phyloP scores from a whole-genome alignment of 352 stramenopile genomes.

The Phytophthora constricta region DNA sequence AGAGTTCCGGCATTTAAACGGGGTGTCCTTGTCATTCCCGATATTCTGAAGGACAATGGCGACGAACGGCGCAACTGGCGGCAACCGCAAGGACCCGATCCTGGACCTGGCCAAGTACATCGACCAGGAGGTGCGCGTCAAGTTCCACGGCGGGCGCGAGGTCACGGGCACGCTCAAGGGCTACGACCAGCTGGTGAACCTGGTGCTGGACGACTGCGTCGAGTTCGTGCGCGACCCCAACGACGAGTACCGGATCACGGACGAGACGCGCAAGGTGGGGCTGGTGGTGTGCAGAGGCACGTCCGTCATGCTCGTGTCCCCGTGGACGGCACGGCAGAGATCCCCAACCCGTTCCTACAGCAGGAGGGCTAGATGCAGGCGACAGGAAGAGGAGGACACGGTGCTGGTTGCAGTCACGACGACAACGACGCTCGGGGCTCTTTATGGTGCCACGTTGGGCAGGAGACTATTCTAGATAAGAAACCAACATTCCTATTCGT shows the following conservation, averaged over 20 bases:
- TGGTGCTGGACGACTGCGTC: conserved; percentile 96
- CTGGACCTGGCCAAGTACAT: conserved; percentile 96
- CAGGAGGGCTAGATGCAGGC: conserved; percentile 67
- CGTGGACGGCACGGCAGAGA: conserved; percentile 92
- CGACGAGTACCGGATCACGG: conserved; percentile 89
- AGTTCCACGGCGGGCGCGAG: conserved; percentile 94
- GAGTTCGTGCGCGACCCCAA: conserved; percentile 95
- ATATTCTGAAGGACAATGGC: too few relatives aligned
- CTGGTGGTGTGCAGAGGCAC: conserved; percentile 94
- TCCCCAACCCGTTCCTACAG: conserved; percentile 92
- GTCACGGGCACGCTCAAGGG: conserved; percentile 93
- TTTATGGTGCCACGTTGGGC: not conserved
- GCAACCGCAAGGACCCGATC: conserved; percentile 84
- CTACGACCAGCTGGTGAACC: conserved; percentile 97
- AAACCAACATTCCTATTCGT: conserved; percentile 27
- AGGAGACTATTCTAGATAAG: conserved; percentile 28
- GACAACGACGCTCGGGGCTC: conserved; percentile 9
- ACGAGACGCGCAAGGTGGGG: conserved; percentile 93
- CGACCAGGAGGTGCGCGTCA: conserved; percentile 94
- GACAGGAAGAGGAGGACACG: not conserved
- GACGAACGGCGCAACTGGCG: conserved; percentile 53
- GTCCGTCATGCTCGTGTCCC: conserved; percentile 93
- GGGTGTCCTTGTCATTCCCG: too few relatives aligned
- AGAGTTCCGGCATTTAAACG: too few relatives aligned
- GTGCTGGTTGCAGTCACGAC: not conserved